phyloP scores from a whole-genome alignment of 768 basidiomycete species.

The Daedalea quercina region DNA sequence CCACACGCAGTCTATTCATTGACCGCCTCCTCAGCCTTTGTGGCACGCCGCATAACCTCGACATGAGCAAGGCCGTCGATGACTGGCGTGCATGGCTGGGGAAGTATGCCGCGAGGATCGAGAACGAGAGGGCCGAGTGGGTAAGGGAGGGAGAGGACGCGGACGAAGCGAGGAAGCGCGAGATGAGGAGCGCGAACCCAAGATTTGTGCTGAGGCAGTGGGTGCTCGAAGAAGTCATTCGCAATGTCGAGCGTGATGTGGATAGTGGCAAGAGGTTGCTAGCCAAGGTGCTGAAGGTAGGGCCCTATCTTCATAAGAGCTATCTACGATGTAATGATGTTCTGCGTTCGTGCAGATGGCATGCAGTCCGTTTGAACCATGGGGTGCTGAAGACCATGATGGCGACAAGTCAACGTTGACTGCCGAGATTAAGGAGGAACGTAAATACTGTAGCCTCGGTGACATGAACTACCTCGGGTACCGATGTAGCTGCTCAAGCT shows the following conservation, averaged over 20 bases:
- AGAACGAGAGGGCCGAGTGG: constrained; percentile 46
- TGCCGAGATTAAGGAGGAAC: constrained; percentile 61
- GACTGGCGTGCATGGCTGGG: constrained; percentile 63
- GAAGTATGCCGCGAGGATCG: constrained; percentile 52
- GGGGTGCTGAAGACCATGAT: constrained; percentile 70
- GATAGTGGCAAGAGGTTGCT: constrained; percentile 60
- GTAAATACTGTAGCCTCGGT: constrained; percentile 73
- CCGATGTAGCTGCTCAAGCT: constrained; percentile 92
- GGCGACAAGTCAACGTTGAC: constrained; percentile 39
- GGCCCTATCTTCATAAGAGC: constrained; percentile 19
- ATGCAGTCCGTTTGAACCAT: constrained; percentile 74
- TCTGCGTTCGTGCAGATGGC: constrained; percentile 65
- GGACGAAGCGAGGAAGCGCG: constrained; percentile 41
- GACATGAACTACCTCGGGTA: constrained; percentile 75
- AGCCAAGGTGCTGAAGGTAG: constrained; percentile 75
- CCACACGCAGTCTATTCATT: constrained; percentile 35
- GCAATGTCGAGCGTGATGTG: constrained; percentile 59
- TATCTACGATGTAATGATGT: not conserved
- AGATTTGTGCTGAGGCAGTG: constrained; percentile 92
- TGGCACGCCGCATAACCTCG: constrained; percentile 38
- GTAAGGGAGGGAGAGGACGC: constrained; percentile 24
- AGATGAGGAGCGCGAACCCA: constrained; percentile 66
- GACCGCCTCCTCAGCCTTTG: constrained; percentile 38
- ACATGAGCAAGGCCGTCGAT: constrained; percentile 36
- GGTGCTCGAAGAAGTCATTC: constrained; percentile 91